Evolutionary conservation across 2,329 filamentous ascomycete genomes (phyloP).

Genomic region (Diatrype stigma): DNA sequence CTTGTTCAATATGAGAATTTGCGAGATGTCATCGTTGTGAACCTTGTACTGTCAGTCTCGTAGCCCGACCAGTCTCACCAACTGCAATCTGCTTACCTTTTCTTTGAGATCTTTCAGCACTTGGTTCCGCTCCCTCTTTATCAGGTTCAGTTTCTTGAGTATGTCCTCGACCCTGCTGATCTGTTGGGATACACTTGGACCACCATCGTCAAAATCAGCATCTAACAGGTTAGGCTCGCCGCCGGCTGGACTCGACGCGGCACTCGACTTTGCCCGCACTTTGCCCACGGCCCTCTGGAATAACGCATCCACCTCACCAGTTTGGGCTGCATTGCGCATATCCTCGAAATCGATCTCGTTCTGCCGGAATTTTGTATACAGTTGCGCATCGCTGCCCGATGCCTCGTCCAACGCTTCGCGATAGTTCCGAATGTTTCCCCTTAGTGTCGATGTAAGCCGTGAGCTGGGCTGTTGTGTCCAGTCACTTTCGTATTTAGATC

Average conservation of each 20-base stretch:
- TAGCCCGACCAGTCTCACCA: conserved; percentile 1
- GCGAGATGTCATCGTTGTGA: conserved; percentile 94
- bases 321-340: conserved; percentile 85
- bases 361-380: conserved; percentile 78
- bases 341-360: conserved; percentile 89
- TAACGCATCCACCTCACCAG: conserved; percentile 79
- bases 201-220: conserved; percentile 80
- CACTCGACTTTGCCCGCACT: conserved; percentile 62
- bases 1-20: conserved; percentile 95
- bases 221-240: conserved; percentile 80
- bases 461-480: conserved; percentile 98
- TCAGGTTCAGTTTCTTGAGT: conserved; percentile 82
- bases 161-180: conserved; percentile 85
- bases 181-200: conserved; percentile 80
- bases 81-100: conserved; percentile 67
- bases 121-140: conserved; percentile 88
- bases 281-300: conserved; percentile 86
- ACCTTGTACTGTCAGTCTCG: conserved; percentile 53
- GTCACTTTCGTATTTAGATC: conserved; percentile 89
- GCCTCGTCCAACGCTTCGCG: conserved; percentile 87
- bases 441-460: conserved; percentile 78
- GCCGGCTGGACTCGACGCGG: conserved; percentile 54
- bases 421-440: conserved; percentile 84
- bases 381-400: conserved; percentile 75
- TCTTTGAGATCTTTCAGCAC: conserved; percentile 96